Base-by-base conservation (phyloP, 2,329 filamentous ascomycete genomes). In the Phaeosphaeria sp. region DNA sequence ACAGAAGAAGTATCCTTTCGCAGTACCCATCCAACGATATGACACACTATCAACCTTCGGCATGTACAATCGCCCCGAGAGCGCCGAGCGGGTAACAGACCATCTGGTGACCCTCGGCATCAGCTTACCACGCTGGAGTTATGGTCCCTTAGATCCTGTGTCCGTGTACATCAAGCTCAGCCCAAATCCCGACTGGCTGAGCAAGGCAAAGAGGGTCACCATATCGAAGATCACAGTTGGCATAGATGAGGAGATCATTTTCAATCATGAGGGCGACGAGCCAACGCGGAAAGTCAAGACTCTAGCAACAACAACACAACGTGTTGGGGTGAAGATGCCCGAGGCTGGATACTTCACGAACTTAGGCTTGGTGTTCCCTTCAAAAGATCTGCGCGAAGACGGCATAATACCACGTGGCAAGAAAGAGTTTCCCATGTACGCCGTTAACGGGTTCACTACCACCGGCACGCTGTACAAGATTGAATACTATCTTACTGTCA, bases 181-280 rank as follows among this genome's bases (percentile, higher is more conserved):
- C 9, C 95, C 95, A 15, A 98, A 98, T 69, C 89, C 89, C 27
- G 92, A 97, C 76, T 97, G 92, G 91, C 82, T 95, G 77, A 88
- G 81, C 73, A 98, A 97, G 78, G 93, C 94, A 48, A 92, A 89
- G 75, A 91, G 91, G 73, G 93, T 98, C 52, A 94, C 92, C 44
- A 96, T 99, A 72, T 90, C 93, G 72, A 95, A 95, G 72, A 95
- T 99, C 66, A 97, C 93, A 1, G 89, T 98, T 43, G 88, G 88
- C 13, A 96, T 99, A 67, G 95, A 98, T 73, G 95, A 99, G 78
- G 94, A 98, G 75, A 96, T 98, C 58, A 96, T 95, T n/a, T 99
- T 91, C 79, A 98, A 99, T 66, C 95, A 95, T 27, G 94, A 98
- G 78, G 95, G 95, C 49, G 95, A 98, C 72, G 95, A 98, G 74